Base-by-base conservation (phyloP, 352 stramenopile species). In the Globisporangium viniferum region DNA sequence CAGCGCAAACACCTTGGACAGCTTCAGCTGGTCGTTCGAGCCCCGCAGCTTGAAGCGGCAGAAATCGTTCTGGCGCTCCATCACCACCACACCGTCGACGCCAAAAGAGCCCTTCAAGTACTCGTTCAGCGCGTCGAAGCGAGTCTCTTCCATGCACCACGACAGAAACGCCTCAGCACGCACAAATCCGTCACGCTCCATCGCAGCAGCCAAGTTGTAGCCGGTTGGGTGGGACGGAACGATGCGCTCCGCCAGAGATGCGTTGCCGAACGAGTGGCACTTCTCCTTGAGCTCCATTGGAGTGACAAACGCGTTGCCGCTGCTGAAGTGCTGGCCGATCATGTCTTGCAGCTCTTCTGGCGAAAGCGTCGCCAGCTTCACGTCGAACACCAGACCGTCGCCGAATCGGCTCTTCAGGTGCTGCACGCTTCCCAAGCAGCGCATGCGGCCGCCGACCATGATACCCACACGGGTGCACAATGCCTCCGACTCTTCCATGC, bases 401-500 rank as follows among this genome's bases (percentile, higher is more conserved):
- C n/a, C n/a, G n/a, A n/a, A n/a, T n/a, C n/a, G n/a, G n/a, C n/a
- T n/a, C n/a, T n/a, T n/a, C n/a, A n/a, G n/a, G n/a, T n/a, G n/a
- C n/a, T n/a, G n/a, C n/a, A n/a, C n/a, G n/a, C n/a, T n/a, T n/a
- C n/a, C n/a, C n/a, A n/a, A n/a, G n/a, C n/a, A n/a, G n/a, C n/a
- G n/a, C n/a, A 96, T 91, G 18, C 86, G 81, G 57, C 96, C 88
- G 20, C 80, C 84, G n/a, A n/a, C n/a, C n/a, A n/a, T n/a, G n/a
- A n/a, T n/a, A n/a, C n/a, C n/a, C n/a, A n/a, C n/a, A n/a, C n/a
- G n/a, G n/a, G n/a, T n/a, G n/a, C 5, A 98, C 69, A 35, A 94
- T 79, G 59, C n/a, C n/a, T 98, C 89, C 0, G 90, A 87, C 68
- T 98, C 92, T 36, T 85, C 94, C 94, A 98, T 98, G 65, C 98